Conservation (phyloP, 495 filamentous ascomycete genomes). For the Neurospora sp. region DNA sequence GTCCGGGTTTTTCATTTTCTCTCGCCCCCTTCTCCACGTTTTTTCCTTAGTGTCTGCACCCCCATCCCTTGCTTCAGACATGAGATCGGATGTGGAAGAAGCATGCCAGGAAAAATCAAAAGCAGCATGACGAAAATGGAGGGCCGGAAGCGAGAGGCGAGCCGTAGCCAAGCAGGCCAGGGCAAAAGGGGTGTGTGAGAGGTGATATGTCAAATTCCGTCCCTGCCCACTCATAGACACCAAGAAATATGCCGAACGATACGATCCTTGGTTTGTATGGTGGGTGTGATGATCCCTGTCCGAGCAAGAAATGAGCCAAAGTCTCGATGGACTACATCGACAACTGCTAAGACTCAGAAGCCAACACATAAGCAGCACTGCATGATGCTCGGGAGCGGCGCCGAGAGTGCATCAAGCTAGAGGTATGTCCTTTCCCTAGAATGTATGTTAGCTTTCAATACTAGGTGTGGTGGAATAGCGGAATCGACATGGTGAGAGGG, state of each 20-base stretch:
- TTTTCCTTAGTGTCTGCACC: background rate
- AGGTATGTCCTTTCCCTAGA: background rate
- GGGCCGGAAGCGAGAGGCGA: background rate
- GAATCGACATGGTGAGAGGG: background rate
- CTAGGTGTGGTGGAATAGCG: background rate
- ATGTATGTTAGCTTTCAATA: background rate
- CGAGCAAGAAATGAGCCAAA: background rate
- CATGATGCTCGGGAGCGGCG: background rate
- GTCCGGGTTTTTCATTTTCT: background rate
- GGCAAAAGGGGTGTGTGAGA: background rate
- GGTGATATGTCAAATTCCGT: background rate
- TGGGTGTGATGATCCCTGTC: background rate
- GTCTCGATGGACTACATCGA: background rate
- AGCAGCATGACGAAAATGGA: background rate
- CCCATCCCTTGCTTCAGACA: background rate
- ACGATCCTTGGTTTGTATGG: background rate
- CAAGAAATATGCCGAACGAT: background rate
- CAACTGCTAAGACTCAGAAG: background rate
- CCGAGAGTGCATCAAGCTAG: background rate
- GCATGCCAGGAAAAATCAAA: background rate
- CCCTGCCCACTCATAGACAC: background rate
- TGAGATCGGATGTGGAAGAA: background rate
- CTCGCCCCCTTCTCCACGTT: background rate
- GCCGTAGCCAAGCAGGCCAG: background rate
- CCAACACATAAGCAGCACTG: background rate